Base-by-base conservation (phyloP, 2,329 filamentous ascomycete genomes). In the Zymoseptoria ardabiliae region DNA sequence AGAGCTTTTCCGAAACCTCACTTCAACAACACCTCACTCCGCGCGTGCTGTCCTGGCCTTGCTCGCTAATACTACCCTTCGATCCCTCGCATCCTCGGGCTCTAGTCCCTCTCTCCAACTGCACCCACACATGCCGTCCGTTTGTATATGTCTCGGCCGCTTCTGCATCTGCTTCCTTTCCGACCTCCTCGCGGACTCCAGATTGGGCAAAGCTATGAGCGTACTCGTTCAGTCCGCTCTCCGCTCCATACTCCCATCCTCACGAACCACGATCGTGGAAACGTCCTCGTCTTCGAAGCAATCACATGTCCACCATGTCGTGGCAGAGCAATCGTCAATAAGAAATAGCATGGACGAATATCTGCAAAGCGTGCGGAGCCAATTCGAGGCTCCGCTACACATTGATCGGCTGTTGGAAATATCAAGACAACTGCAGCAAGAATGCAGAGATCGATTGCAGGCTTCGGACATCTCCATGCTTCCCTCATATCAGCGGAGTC, bases 401-500 rank as follows among this genome's bases (percentile, higher is more conserved):
- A 64, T 73, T 17, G 67, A 70, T 35, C 73, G 72, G 53, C 68
- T 80, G 61, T 70, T 78, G 58, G 69, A 70, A 25, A 78, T 80
- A 69, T 81, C 79, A 48, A 64, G 64, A 53, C 69, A 71, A 59
- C 69, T 81, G 61, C 75, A 78, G 61, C 72, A 74, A 22, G 82
- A 86, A 65, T 84, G 85, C 65, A 73, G 75, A 55, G 75, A 79
- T 55, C 81, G 80, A 64, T 73, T 86, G 28, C 77, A 81, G 65
- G 74, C 77, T 50, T 84, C 81, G 70, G 78, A 82, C 22, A 80
- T 82, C 59, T 85, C 81, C 72, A 87, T 87, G 85, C 75, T 87
- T 57, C 85, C 85, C 2, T 87, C 85, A 4, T 86, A 84, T 73
- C 85, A 82, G 69, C 78, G 85, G 68, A 81, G 80, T 19, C 74